These are phyloP conservation scores for Sporothrix phasma DNA, from an alignment of 2,329 filamentous ascomycete genomes.

Conservation along the genomic window DNA sequence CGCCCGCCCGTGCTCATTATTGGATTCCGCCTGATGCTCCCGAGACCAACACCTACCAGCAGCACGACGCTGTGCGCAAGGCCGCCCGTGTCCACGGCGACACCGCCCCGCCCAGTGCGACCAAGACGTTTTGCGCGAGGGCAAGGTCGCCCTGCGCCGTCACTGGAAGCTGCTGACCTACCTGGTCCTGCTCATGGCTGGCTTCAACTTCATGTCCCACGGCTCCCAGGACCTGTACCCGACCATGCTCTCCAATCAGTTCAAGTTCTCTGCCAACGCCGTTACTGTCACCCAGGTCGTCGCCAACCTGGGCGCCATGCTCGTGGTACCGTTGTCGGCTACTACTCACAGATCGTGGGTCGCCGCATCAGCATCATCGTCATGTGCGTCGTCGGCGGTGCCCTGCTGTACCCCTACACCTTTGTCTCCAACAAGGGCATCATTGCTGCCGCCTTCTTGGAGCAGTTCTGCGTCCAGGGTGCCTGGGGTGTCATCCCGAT, in stretches of 20 bases:
- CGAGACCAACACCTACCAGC: slow-evolving; percentile 18
- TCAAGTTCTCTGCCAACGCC: slow-evolving; percentile 18
- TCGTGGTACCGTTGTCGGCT: slow-evolving; percentile 64
- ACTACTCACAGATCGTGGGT: slow-evolving; percentile 64
- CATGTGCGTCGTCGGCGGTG: slow-evolving; percentile 48
- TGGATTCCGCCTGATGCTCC: slow-evolving; percentile 19
- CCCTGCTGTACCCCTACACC: slow-evolving; percentile 61
- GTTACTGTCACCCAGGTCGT: slow-evolving; percentile 49
- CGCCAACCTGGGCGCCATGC: slow-evolving; percentile 69
- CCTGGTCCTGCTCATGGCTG: slow-evolving; percentile 76
- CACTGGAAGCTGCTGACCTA: slow-evolving; percentile 76
- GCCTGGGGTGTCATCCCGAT: slow-evolving; percentile 71
- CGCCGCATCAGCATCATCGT: slow-evolving; percentile 58
- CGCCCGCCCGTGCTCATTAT: slow-evolving; percentile 44
- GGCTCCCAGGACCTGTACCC: slow-evolving; percentile 75
- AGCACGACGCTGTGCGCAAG: slow-evolving; percentile 25
- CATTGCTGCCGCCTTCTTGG: slow-evolving; percentile 57
- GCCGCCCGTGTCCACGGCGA: slow-evolving; percentile 45
- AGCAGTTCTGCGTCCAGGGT: slow-evolving; percentile 66
- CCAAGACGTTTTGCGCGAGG: slow-evolving; percentile 61
- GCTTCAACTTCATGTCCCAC: slow-evolving; percentile 69
- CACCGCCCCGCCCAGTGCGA: slow-evolving; percentile 42
- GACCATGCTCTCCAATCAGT: slow-evolving; percentile 48
- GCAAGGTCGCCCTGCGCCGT: slow-evolving; percentile 56
- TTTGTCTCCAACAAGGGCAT: slow-evolving; percentile 48